Evolutionary conservation across 495 filamentous ascomycete genomes (phyloP).

Genomic region (Penicillium nucicola): DNA sequence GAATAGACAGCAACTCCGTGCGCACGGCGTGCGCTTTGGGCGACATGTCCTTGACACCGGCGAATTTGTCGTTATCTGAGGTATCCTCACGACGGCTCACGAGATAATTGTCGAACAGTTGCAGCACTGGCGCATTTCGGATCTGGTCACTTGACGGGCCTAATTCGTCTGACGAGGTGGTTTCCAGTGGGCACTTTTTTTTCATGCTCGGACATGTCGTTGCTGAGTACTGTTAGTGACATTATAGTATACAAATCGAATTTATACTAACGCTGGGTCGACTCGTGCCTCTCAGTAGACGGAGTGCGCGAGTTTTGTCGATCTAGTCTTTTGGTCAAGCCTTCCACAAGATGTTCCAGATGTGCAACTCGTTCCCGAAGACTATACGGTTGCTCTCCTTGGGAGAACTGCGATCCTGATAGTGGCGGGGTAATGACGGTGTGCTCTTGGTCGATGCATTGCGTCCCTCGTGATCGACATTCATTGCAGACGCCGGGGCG

Average conservation of each 20-base stretch:
- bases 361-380: conserved; percentile 37
- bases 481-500: conserved; percentile 33
- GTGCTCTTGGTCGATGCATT: conserved; percentile 35
- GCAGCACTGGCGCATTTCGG: conserved; percentile 38
- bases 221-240: conserved; percentile 5
- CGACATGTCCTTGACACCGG: conserved; percentile 23
- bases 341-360: conserved; percentile 32
- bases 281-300: conserved; percentile 2
- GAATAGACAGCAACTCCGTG: conserved; percentile 25
- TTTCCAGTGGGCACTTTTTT: conserved; percentile 5
- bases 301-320: conserved; percentile 3
- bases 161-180: conserved; percentile 17
- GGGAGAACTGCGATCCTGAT: neutral
- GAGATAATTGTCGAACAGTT: conserved; percentile 40
- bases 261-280: neutral
- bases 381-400: conserved; percentile 30
- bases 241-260: neutral
- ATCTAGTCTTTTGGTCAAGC: conserved; percentile 25
- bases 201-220: neutral
- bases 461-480: conserved; percentile 30
- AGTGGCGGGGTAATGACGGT: neutral
- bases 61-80: conserved; percentile 21
- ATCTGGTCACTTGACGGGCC: conserved; percentile 27
- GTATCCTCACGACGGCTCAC: conserved; percentile 30
- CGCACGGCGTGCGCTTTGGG: conserved; percentile 26